These are phyloP conservation scores for Chrysanthemum seticuspe DNA, from an alignment of 129 eudicot species.

Conservation along the genomic window DNA sequence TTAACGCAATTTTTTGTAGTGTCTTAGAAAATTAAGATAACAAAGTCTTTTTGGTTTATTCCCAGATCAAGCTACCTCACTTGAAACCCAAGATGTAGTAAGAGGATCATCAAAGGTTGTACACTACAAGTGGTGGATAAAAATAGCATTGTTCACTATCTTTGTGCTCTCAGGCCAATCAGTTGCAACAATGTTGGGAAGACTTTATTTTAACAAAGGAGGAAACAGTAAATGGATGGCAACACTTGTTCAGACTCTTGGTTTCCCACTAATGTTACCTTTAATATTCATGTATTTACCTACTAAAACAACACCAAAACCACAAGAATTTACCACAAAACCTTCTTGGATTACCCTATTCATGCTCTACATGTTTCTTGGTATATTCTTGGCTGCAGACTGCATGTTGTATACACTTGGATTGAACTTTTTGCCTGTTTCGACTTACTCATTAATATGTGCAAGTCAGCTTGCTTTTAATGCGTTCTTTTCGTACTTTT, in stretches of 20 bases:
- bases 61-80: slow-evolving; percentile 2
- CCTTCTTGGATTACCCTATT: slow-evolving; percentile 20
- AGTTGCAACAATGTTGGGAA: slow-evolving; percentile 33
- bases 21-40: background rate
- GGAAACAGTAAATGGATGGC: slow-evolving; percentile 48
- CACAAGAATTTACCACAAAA: slow-evolving; percentile 9
- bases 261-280: slow-evolving; percentile 33
- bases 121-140: slow-evolving; percentile 38
- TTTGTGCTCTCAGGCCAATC: slow-evolving; percentile 40
- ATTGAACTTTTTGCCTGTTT: slow-evolving; percentile 30
- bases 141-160: slow-evolving; percentile 20
- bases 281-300: slow-evolving; percentile 23
- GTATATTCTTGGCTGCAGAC: slow-evolving; percentile 32
- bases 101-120: slow-evolving; percentile 18
- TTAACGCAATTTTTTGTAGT: background rate
- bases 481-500: slow-evolving; percentile 34
- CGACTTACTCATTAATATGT: slow-evolving; percentile 31
- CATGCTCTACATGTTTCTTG: slow-evolving; percentile 26
- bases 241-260: slow-evolving; percentile 37
- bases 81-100: slow-evolving; percentile 20
- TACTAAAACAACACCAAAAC: slow-evolving; percentile 18
- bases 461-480: slow-evolving; percentile 35
- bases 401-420: slow-evolving; percentile 38
- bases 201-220: slow-evolving; percentile 35
- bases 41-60: background rate